phyloP scores from a whole-genome alignment of 495 filamentous ascomycete genomes.

The Penicillium arizonense region DNA sequence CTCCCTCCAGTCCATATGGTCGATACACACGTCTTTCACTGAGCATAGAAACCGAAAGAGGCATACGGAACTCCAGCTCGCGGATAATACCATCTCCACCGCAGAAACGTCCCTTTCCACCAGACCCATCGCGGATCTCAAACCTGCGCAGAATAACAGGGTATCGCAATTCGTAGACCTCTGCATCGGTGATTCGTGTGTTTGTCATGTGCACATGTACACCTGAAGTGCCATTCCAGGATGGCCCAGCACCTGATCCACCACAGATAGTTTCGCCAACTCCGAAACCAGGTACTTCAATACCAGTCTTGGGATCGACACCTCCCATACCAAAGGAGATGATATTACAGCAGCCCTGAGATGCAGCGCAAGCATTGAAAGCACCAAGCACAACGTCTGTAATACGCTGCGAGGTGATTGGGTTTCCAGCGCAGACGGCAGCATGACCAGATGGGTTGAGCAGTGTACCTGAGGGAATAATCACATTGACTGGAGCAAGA shows the following conservation, averaged over 20 bases:
- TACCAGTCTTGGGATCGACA: slow-evolving; percentile 14
- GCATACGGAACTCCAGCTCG: slow-evolving; percentile 31
- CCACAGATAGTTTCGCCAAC: slow-evolving; percentile 92
- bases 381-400: slow-evolving; percentile 84
- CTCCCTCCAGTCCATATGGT: slow-evolving; percentile 82
- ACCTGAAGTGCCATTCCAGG: slow-evolving; percentile 78
- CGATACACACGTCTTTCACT: slow-evolving; percentile 77
- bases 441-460: slow-evolving; percentile 72
- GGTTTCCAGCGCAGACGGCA: slow-evolving; percentile 85
- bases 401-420: slow-evolving; percentile 76
- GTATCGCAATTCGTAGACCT: slow-evolving; percentile 83
- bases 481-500: slow-evolving; percentile 73
- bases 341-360: slow-evolving; percentile 83
- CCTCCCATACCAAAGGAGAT: slow-evolving; percentile 37
- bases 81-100: slow-evolving; percentile 38
- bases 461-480: slow-evolving; percentile 75
- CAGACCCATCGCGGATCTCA: slow-evolving; percentile 68
- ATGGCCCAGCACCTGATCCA: slow-evolving; percentile 74
- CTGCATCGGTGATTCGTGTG: slow-evolving; percentile 86
- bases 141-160: slow-evolving; percentile 81
- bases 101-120: slow-evolving; percentile 26
- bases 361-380: slow-evolving; percentile 79
- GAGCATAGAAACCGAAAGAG: slow-evolving; percentile 79
- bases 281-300: slow-evolving; percentile 59
- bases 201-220: slow-evolving; percentile 95